Base-by-base conservation (phyloP, 495 filamentous ascomycete species). In the Amniculicola lignicola region DNA sequence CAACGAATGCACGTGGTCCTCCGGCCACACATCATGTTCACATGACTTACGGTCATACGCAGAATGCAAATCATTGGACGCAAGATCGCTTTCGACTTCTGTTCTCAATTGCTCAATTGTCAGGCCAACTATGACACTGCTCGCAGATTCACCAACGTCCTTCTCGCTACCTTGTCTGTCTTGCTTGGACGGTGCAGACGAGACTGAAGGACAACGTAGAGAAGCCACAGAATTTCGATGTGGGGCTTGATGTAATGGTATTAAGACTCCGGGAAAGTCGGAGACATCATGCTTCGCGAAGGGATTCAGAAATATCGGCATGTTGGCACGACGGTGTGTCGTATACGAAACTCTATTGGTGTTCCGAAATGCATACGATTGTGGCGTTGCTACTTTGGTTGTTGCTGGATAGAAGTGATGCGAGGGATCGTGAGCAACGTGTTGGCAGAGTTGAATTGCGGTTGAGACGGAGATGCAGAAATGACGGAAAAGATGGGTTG, bases 41-140 rank as follows among this genome's bases (percentile, higher is more conserved):
- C 44, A 15, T 15, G 41, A 78, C 77, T 51, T 79, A 80, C 79
- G 75, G 63, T 82, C 79, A 70, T 81, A 82, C 16, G 67, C 66
- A 42, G 72, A 69, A 49, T 82, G 69, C 57, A 74, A 70, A 15
- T 78, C 76, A 0, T 71, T 71, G 42, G 75, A 65, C 12, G 65
- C 64, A 18, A 79, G 19, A 52, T 77, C 76, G 5, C 64, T 40
- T 40, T 78, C 74, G 42, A 81, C 65, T 51, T 81, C 79, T 27
- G 72, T 72, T 38, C 72, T 69, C 23, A 81, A 69, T 23, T 62
- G 66, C 50, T 80, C 76, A 24, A 80, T 55, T 15, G 77, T 80
- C 21, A 51, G 74, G 9, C 54, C 54, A 16, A 19, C 24, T 44
- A 15, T 35, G 33, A 46, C 51, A 44, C 23, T 19, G 66, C 24